Evolutionary conservation across 192 early-diverging fungal species (phyloP), one percentile per base, ranked within the genome.

Genomic region (Rhizophagus clarus): DNA sequence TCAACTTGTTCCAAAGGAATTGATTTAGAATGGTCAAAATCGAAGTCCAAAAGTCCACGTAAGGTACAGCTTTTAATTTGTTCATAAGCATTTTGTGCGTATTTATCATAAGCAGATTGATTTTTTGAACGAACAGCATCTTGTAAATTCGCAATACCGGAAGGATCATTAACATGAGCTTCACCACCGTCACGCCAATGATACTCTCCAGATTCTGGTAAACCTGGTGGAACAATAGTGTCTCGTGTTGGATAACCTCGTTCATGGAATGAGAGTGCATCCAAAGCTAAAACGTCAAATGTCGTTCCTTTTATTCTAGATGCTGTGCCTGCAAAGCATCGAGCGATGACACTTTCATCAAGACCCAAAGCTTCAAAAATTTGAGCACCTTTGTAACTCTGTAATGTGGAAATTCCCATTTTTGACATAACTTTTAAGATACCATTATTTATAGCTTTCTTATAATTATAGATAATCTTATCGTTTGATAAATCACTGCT

Each of bases 391-490:
- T 98, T 98, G 90, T 99, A 99, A 15, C 92, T 94, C 85, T 97
- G 96, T 70, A 99, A 87, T 24, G 98, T 98, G 14, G 96, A 97
- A 75, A 99, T 97, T 76, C 98, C 98, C 98, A 99, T 99, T 90
- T 99, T 99, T 81, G 97, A 98, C 97, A 98, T 99, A 73, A 99
- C 97, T 87, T 99, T 99, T 63, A 92, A 88, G 83, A 98, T 95
- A 83, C 98, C 98, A 85, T 99, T 95, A 82, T 96, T 95, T 37
- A 92, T 87, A 2, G 95, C 96, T 83, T 94, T 91, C 77, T 93
- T 90, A 88, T 90, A 99, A 88, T 96, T 96, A 83, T 86, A 86
- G 68, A 95, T 84, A 26, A 97, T 86, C 83, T 94, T 85, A 11
- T 92, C 91, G 6, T 89, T 88, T 20, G 92, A 82, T 37, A 94